Conservation (phyloP, 805 yeast genomes). For the Sungouiella blattae region DNA sequence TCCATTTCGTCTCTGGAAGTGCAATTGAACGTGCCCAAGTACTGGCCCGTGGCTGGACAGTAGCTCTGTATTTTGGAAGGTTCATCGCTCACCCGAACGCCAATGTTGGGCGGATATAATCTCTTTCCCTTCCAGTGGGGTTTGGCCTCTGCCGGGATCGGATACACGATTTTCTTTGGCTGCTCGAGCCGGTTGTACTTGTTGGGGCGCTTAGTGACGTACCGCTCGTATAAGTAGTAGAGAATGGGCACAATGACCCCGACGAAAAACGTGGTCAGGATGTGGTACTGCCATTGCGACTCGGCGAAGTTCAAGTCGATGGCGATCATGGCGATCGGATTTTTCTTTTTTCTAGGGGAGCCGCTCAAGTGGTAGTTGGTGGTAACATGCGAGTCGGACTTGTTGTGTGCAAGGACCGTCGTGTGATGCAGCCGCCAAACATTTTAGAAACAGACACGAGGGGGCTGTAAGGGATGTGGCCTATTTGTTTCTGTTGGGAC, state of each 20-base stretch:
- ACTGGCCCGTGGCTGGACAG: constrained; percentile 97
- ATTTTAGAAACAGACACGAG: too few species aligned
- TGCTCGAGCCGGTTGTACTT: constrained; percentile 41
- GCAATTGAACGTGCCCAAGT: constrained; percentile 66
- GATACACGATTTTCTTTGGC: constrained; percentile 47
- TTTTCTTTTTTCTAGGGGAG: too few species aligned
- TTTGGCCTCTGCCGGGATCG: constrained; percentile 71
- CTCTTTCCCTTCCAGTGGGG: constrained; percentile 93
- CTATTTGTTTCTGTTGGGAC: too few species aligned
- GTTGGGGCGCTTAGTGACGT: constrained; percentile 36
- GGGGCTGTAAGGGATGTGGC: too few species aligned
- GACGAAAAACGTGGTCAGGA: constrained; percentile 41
- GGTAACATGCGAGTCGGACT: too few species aligned
- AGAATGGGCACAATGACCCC: constrained; percentile 35
- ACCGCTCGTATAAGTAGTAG: constrained; percentile 33
- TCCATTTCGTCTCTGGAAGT: constrained; percentile 72
- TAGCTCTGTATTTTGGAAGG: constrained; percentile 73
- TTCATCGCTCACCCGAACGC: constrained; percentile 56
- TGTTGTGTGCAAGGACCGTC: too few species aligned
- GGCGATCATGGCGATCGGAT: constrained; percentile 44
- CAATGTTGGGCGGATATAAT: constrained; percentile 53
- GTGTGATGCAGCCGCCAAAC: too few species aligned
- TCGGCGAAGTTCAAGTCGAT: constrained; percentile 39
- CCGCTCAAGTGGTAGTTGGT: too few species aligned
- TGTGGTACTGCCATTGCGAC: constrained; percentile 44